These are phyloP conservation scores for Kingdonia uniflora DNA, from an alignment of 164 flowering plant species.

Conservation along the genomic window DNA sequence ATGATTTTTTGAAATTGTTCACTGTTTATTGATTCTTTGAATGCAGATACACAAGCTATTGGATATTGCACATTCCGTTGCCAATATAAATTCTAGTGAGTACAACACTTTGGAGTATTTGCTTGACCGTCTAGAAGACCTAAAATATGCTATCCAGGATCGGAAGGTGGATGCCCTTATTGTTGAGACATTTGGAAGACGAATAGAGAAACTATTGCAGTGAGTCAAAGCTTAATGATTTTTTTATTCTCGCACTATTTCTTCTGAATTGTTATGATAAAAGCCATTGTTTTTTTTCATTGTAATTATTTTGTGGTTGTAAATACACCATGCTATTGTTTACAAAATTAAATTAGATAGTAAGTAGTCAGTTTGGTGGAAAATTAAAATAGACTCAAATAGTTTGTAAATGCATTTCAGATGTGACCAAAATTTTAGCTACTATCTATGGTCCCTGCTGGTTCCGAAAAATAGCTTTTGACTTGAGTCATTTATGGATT, in stretches of 20 bases:
- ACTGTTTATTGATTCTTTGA: background rate
- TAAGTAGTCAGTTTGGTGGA: slow-evolving; percentile 7
- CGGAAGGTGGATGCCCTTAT: slow-evolving; percentile 89
- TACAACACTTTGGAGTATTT: slow-evolving; percentile 60
- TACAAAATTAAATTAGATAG: too few relatives aligned
- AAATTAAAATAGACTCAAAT: slow-evolving; percentile 14
- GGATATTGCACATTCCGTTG: slow-evolving; percentile 66
- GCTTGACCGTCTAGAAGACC: slow-evolving; percentile 61
- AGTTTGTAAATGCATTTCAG: too few relatives aligned
- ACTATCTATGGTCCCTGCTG: too few relatives aligned
- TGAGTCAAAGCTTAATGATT: slow-evolving; percentile 27
- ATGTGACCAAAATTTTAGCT: too few relatives aligned
- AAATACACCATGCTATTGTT: too few relatives aligned
- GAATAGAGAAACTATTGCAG: slow-evolving; percentile 88
- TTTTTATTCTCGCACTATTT: too few relatives aligned
- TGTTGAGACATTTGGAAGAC: slow-evolving; percentile 93
- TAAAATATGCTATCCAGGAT: slow-evolving; percentile 73
- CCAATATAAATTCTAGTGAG: slow-evolving; percentile 46
- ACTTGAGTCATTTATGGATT: too few relatives aligned
- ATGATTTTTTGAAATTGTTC: background rate
- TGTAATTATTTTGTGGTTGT: too few relatives aligned
- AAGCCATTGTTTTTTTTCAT: too few relatives aligned
- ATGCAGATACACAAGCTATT: slow-evolving; percentile 72
- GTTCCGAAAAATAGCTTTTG: too few relatives aligned
- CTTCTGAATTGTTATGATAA: too few relatives aligned